Conservation (phyloP, 2,329 filamentous ascomycete species). For the Hymenoscyphus fructigenus region DNA sequence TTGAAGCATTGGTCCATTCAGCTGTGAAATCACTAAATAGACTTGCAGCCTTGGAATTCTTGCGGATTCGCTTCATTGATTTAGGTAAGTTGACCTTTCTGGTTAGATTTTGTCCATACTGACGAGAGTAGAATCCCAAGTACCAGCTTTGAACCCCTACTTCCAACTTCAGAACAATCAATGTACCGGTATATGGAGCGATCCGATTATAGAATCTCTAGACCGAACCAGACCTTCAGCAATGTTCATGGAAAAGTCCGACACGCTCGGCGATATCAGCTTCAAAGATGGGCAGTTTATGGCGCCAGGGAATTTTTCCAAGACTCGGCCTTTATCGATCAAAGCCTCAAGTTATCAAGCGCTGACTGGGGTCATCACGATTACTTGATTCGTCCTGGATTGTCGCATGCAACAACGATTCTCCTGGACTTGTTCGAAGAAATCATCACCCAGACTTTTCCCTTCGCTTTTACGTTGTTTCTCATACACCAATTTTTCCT, state of each 20-base stretch:
- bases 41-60: constrained; percentile 58
- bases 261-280: constrained; percentile 61
- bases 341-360: constrained; percentile 32
- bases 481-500: no score
- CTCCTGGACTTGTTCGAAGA: no score
- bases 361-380: constrained; percentile 32
- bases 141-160: constrained; percentile 70
- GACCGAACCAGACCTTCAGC: constrained; percentile 56
- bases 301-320: constrained; percentile 27
- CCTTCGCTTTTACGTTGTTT: no score
- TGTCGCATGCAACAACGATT: no score
- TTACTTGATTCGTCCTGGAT: constrained; percentile 18
- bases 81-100: constrained; percentile 48
- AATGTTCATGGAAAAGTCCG: constrained; percentile 60
- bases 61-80: constrained; percentile 74
- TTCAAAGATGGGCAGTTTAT: constrained; percentile 56
- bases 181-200: constrained; percentile 72
- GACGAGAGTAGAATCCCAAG: constrained; percentile 58
- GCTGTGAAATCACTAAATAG: constrained; percentile 60
- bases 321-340: constrained; percentile 32
- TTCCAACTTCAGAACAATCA: constrained; percentile 61
- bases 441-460: no score
- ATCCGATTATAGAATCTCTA: constrained; percentile 62
- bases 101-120: constrained; percentile 6
- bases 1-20: constrained; percentile 66